Conservation (phyloP, 148 eudicot genomes). For the Chenopodium album region DNA sequence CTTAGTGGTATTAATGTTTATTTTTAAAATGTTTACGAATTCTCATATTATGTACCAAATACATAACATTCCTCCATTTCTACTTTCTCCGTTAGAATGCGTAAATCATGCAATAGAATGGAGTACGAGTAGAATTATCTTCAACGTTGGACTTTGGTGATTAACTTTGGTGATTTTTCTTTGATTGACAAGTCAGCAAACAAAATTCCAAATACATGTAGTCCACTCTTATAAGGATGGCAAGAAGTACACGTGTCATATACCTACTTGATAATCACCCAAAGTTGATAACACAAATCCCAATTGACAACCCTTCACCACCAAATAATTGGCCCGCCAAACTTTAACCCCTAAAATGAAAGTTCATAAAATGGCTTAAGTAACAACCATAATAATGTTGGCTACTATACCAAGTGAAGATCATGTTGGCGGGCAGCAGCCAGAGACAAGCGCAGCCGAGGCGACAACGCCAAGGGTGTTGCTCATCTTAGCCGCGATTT, state of each 20-base stretch:
- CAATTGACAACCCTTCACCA: background rate
- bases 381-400: background rate
- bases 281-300: background rate
- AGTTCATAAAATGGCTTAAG: background rate
- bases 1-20: too few species aligned
- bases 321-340: background rate
- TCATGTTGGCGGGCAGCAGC: background rate
- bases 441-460: constrained; percentile 4
- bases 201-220: background rate
- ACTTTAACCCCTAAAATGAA: background rate
- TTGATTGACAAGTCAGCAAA: background rate
- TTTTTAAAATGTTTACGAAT: too few species aligned
- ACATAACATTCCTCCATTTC: too few species aligned
- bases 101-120: too few species aligned
- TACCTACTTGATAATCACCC: background rate
- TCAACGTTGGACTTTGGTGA: too few species aligned
- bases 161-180: too few species aligned
- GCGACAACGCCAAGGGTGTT: constrained; percentile 57
- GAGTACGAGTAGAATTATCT: too few species aligned
- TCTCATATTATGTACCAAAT: too few species aligned
- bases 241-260: background rate
- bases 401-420: background rate
- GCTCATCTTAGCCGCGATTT: constrained; percentile 47
- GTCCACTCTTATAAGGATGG: background rate
- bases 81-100: too few species aligned